Evolutionary conservation across 2,329 filamentous ascomycete genomes (phyloP), one percentile per base, ranked within the genome.

Genomic region (Drechslerella stenobrocha): DNA sequence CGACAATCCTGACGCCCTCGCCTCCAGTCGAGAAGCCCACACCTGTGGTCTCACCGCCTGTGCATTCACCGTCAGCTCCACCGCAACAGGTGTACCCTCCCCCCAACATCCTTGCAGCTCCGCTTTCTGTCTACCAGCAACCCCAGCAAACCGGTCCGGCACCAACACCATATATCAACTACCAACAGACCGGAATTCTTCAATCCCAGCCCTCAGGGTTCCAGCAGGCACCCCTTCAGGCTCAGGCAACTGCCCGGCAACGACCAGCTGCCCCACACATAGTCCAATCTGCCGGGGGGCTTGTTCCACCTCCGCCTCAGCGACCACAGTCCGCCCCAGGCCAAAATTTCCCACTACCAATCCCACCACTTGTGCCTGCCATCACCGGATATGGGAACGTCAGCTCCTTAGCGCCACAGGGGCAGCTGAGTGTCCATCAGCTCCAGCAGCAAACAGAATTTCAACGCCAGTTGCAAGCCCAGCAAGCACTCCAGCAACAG

Each of bases 321-420:
- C 87, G 93, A 5, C 81, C 93, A 9, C 96, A 92, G 37, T 92
- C 93, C 35, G 92, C 93, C 45, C 79, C 93, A 44, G 84, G 79
- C 61, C 86, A 88, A 74, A 81, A 69, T 71, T 77, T 80, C 75
- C 78, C 79, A 67, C 76, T 76, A 50, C 75, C 76, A 64, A 72
- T 72, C 5, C 70, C 73, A 70, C 75, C 77, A 46, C 76, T 78
- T 57, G 77, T 78, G 58, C 76, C 64, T 42, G 58, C 57, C 2
- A 44, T 63, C 23, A 57, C 61, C 5, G 59, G 59, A 9, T 63
- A 55, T 23, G 32, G 42, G 28, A 59, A 60, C 32, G 46, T 57
- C n/a, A 52, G 57, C n/a, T 58, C 55, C 8, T 9, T 66, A 5
- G 55, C 52, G 1, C 56, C 56, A 44, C 58, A 65, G 18, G 61